Evolutionary conservation across 1,284 basidiomycete species (phyloP), one percentile per base, ranked within the genome.

Genomic region (Lentinula novae-zelandiae): DNA sequence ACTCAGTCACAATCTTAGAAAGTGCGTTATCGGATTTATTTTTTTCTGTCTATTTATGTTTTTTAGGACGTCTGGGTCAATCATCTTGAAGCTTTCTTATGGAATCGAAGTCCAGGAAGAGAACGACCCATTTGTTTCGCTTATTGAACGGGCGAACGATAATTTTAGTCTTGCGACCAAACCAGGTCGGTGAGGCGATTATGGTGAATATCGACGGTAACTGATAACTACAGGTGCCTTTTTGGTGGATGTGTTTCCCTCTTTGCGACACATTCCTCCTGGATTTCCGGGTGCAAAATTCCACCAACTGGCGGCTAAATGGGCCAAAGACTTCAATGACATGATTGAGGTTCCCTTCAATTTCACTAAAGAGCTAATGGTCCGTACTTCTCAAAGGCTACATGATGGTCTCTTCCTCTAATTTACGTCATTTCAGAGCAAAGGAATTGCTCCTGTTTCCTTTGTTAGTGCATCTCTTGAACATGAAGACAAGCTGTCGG

Each of bases 31-130:
- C 44, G 8, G 2, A 13, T 13, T 33, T 10, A 50, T 39, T 52
- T 56, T 27, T 22, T 44, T 2, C 39, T 33, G 27, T 27, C 31
- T n/a, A 27, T 3, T 36, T 5, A 48, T 49, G 39, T 20, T 12
- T 22, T 46, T 31, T 42, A 76, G 73, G 56, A 60, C 67, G 22
- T 66, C 73, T 13, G 75, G 74, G 6, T 65, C 70, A 5, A 68
- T 77, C 39, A 74, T 76, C 50, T 67, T 77, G 50, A 67, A 69
- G 7, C 64, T 75, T 38, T 69, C 72, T 3, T 77, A 76, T 61
- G 77, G 76, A 5, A 73, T 75, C 54, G 65, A 73, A 46, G 66
- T 73, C n/a, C 61, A 69, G 33, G 68, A 69, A 2, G 66, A 70
- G 4, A 64, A 72, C 31, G 76, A 78, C 63, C 67, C 67, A 7